These are phyloP conservation scores for Fusarium pininemorale DNA, from an alignment of 2,329 filamentous ascomycete genomes.

Conservation along the genomic window DNA sequence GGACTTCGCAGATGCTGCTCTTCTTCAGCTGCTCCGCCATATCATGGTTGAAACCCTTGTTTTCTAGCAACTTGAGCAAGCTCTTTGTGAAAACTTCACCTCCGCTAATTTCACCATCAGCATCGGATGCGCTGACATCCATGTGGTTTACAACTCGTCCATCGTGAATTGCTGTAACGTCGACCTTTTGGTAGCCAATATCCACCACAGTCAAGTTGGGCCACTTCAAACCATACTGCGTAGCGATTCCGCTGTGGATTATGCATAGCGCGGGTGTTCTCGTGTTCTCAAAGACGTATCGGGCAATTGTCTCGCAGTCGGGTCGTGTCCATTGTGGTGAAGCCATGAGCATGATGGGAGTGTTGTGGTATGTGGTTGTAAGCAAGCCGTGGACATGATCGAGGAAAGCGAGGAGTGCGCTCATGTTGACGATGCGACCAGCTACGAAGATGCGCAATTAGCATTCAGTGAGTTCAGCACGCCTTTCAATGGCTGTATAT, in stretches of 20 bases:
- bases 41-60: slow-evolving; percentile 67
- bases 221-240: slow-evolving; percentile 82
- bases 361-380: slow-evolving; percentile 94
- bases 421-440: slow-evolving; percentile 89
- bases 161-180: slow-evolving; percentile 90
- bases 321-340: slow-evolving; percentile 90
- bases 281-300: slow-evolving; percentile 97
- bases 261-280: slow-evolving; percentile 92
- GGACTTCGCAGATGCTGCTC: slow-evolving; percentile 72
- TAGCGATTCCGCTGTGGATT: slow-evolving; percentile 87
- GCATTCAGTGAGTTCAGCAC: neutral
- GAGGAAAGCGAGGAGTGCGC: slow-evolving; percentile 91
- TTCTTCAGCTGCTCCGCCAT: slow-evolving; percentile 78
- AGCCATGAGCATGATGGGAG: slow-evolving; percentile 88
- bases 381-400: slow-evolving; percentile 91
- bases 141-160: slow-evolving; percentile 76
- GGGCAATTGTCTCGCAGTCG: slow-evolving; percentile 86
- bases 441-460: slow-evolving; percentile 54
- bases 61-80: slow-evolving; percentile 72
- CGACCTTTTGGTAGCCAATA: slow-evolving; percentile 90
- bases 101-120: slow-evolving; percentile 68
- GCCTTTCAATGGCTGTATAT: slow-evolving; percentile 48
- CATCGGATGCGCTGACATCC: slow-evolving; percentile 68
- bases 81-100: slow-evolving; percentile 86
- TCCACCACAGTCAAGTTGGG: slow-evolving; percentile 87